Conservation (phyloP, 169 alveolate species). For the Cryptosporidium baileyi region DNA sequence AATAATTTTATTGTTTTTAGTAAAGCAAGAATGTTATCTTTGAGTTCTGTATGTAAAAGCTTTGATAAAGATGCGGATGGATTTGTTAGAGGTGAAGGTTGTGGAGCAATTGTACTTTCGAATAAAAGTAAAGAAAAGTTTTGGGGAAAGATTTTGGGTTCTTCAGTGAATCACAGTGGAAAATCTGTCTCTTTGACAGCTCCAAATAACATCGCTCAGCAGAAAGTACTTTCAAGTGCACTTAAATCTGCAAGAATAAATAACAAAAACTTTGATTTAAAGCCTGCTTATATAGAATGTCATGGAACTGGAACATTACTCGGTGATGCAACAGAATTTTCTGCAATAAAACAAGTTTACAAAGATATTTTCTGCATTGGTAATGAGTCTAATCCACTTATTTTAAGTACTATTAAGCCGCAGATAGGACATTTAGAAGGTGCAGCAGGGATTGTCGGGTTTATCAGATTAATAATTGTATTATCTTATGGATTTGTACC, state of each 20-base stretch:
- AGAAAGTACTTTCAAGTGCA: constrained; percentile 72
- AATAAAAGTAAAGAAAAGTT: background rate
- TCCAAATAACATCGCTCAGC: constrained; percentile 79
- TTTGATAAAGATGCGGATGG: constrained; percentile 79
- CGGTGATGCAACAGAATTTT: constrained; percentile 78
- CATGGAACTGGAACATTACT: constrained; percentile 81
- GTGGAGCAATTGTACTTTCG: constrained; percentile 74
- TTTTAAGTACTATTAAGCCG: constrained; percentile 73
- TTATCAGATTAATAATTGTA: constrained; percentile 45
- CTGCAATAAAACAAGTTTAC: constrained; percentile 75
- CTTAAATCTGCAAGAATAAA: constrained; percentile 10
- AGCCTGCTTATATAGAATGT: constrained; percentile 71
- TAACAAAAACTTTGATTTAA: background rate
- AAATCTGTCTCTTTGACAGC: constrained; percentile 77
- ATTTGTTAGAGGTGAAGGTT: constrained; percentile 77
- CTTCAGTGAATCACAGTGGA: constrained; percentile 78
- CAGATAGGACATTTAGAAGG: constrained; percentile 76
- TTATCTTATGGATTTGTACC: constrained; percentile 57
- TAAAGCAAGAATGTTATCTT: constrained; percentile 74
- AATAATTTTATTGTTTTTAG: constrained; percentile 68
- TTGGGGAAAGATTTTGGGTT: constrained; percentile 70
- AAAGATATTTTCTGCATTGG: background rate
- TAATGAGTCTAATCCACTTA: constrained; percentile 23
- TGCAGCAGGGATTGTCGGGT: constrained; percentile 74
- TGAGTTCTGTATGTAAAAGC: constrained; percentile 73